These are phyloP conservation scores for Gonium pectorale DNA, from an alignment of 139 green algal genomes.

Conservation along the genomic window DNA sequence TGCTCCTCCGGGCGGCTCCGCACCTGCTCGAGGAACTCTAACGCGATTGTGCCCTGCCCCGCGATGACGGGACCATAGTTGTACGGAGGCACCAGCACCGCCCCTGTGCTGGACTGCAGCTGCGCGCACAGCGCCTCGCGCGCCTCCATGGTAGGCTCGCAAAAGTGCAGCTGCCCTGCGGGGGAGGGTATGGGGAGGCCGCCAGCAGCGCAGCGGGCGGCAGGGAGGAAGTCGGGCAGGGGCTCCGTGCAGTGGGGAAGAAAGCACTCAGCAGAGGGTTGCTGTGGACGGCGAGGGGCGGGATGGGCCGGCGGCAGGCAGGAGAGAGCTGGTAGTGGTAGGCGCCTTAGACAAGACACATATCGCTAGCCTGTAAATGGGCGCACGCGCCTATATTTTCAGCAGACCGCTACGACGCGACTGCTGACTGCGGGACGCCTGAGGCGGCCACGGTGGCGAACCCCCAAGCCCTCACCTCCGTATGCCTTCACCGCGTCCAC, in stretches of 20 bases:
- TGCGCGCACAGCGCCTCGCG: slow-evolving; percentile 61
- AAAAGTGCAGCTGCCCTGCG: slow-evolving; percentile 61
- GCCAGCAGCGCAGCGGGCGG: not conserved
- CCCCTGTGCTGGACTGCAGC: slow-evolving; percentile 68
- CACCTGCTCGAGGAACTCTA: slow-evolving; percentile 90
- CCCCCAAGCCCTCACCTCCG: slow-evolving; percentile 52
- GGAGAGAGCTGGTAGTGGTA: too few relatives aligned
- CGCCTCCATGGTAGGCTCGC: slow-evolving; percentile 75
- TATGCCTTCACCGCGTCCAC: slow-evolving; percentile 71
- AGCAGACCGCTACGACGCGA: too few relatives aligned
- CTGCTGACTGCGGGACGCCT: too few relatives aligned
- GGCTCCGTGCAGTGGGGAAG: too few relatives aligned
- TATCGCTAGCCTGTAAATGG: too few relatives aligned
- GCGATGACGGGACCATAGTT: slow-evolving; percentile 78
- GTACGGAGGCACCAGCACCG: slow-evolving; percentile 83
- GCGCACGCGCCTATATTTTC: too few relatives aligned
- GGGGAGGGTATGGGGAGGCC: not conserved
- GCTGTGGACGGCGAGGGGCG: too few relatives aligned
- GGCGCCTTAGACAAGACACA: too few relatives aligned
- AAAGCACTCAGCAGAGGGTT: too few relatives aligned
- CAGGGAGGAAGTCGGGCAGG: too few relatives aligned
- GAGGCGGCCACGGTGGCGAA: too few relatives aligned
- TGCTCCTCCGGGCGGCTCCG: not conserved
- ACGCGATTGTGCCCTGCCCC: slow-evolving; percentile 87
- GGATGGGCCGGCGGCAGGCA: too few relatives aligned